phyloP scores from a whole-genome alignment of 495 filamentous ascomycete genomes.

The Penicillium macrosclerotiorum region DNA sequence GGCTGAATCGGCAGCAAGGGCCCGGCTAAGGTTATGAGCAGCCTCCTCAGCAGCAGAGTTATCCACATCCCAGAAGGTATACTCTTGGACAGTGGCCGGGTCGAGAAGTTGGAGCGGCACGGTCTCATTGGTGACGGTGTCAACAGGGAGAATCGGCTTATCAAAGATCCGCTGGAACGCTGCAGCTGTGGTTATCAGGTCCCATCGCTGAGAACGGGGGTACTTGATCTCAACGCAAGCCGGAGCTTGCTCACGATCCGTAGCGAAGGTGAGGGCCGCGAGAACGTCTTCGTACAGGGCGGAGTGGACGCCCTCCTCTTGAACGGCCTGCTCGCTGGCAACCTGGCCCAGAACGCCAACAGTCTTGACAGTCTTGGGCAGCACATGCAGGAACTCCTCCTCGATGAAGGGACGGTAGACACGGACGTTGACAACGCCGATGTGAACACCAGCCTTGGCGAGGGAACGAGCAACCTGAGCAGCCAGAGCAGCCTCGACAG shows the following conservation, averaged over 20 bases:
- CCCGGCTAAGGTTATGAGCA: constrained; percentile 62
- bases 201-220: constrained; percentile 73
- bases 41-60: constrained; percentile 64
- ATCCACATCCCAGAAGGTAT: constrained; percentile 91
- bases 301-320: constrained; percentile 72
- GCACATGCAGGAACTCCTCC: constrained; percentile 78
- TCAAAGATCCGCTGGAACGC: constrained; percentile 62
- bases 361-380: constrained; percentile 71
- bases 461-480: constrained; percentile 76
- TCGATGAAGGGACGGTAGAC: constrained; percentile 94
- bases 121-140: constrained; percentile 30
- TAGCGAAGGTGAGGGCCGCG: constrained; percentile 75
- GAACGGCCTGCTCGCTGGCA: constrained; percentile 49
- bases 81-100: constrained; percentile 62
- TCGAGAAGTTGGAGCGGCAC: constrained; percentile 48
- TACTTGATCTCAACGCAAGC: constrained; percentile 84
- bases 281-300: constrained; percentile 87
- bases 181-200: constrained; percentile 70
- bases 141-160: constrained; percentile 48
- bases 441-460: constrained; percentile 64
- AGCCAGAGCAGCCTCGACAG: constrained; percentile 80
- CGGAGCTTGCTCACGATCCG: constrained; percentile 57
- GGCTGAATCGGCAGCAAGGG: constrained; percentile 71
- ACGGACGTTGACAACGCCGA: constrained; percentile 87
- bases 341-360: constrained; percentile 70